Evolutionary conservation across 2,329 filamentous ascomycete genomes (phyloP), one percentile per base, ranked within the genome.

Genomic region (Leptographium radiaticola): DNA sequence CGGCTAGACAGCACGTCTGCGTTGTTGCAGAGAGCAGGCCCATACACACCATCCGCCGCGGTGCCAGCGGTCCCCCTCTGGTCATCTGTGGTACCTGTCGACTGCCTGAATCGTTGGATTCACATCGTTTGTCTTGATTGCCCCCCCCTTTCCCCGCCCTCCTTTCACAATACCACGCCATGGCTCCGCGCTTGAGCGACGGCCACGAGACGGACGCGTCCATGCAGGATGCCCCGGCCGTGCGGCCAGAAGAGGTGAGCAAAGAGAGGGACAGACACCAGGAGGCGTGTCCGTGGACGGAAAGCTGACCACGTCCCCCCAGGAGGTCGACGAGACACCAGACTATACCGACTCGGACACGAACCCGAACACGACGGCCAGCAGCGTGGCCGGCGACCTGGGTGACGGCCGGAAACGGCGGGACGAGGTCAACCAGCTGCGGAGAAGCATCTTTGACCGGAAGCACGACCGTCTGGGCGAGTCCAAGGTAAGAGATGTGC

Each of bases 381-480:
- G 88, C 72, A 96, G 90, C 68, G 81, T 95, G 61, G 83, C 78
- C 53, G 91, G 89, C 53, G 91, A 96, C 61, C 65, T 75, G 44
- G 71, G 72, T 48, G 91, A 97, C 72, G 89, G 89, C 34, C 84
- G 90, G 52, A 94, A 86, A 73, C 83, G 84, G 65, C 83, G 91
- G 62, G 85, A 88, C 54, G 89, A 96, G 65, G 90, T 85, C 55
- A 89, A 89, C 60, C 86, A 94, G 68, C 77, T 97, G 64, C 86
- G 93, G 54, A 87, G 94, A 67, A 95, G 84, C 67, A 88, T 96
- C 58, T 86, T 96, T 63, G 90, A 89, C 64, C 95, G 88, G 75
- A 96, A 98, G 68, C 93, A 96, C 65, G 89, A 95, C 64, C 81
- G 85, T 52, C 71, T 98, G 9, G 89, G 91, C 64, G 89, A 95